Percentiles rank a stretch among this genome's conserved stretches.
Evolutionary conservation across 257 asterid genomes (phyloP).

Genomic region (Parsonsia alboflavescens): DNA sequence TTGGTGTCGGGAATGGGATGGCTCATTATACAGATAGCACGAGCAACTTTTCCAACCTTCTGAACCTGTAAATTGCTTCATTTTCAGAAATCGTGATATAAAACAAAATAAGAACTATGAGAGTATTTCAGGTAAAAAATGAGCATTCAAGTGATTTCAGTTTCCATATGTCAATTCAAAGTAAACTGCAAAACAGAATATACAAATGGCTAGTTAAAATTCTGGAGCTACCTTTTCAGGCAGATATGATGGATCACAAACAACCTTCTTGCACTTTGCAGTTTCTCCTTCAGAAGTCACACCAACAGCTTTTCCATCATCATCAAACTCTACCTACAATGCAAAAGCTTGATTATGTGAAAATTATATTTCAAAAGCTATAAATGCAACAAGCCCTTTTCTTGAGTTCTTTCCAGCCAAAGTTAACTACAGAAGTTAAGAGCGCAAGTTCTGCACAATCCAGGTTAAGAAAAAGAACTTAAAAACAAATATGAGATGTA

Average conservation of each 20-base stretch:
- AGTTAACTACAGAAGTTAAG: neutral
- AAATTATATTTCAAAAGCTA: neutral
- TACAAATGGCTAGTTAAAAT: neutral
- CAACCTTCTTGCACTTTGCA: slow-evolving; percentile 96
- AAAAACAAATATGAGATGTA: slow-evolving; percentile 4
- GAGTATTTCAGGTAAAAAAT: neutral
- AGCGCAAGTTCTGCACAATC: neutral
- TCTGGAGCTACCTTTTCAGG: slow-evolving; percentile 59
- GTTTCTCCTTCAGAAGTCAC: slow-evolving; percentile 99
- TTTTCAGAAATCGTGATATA: slow-evolving; percentile 10
- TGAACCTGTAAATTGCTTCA: slow-evolving; percentile 49
- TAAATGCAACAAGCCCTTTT: neutral
- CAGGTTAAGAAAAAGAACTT: neutral
- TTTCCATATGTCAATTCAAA: slow-evolving; percentile 4
- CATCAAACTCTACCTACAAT: slow-evolving; percentile 80
- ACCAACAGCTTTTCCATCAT: slow-evolving; percentile 66
- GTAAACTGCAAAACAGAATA: neutral
- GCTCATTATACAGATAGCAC: slow-evolving; percentile 93
- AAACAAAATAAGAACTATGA: slow-evolving; percentile 11
- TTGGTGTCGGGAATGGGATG: slow-evolving; percentile 94
- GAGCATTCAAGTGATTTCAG: neutral
- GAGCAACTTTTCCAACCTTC: slow-evolving; percentile 85
- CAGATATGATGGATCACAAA: slow-evolving; percentile 88
- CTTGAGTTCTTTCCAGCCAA: neutral
- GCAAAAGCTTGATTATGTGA: neutral